Evolutionary conservation across 2,329 filamentous ascomycete species (phyloP).

Genomic region (Thelonectria rubi): DNA sequence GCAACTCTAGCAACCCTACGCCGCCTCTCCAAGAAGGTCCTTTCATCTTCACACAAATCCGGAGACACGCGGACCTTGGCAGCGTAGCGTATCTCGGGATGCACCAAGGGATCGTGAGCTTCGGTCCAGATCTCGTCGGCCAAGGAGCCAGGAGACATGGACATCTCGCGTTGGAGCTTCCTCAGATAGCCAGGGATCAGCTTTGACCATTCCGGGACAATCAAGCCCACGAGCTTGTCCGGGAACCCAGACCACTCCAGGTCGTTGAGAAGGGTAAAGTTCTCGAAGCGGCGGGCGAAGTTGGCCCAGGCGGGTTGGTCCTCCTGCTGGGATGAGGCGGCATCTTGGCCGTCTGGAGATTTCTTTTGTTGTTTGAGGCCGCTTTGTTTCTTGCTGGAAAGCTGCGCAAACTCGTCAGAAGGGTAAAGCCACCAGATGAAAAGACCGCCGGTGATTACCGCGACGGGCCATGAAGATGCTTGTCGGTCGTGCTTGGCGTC

Average conservation of each 20-base stretch:
- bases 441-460: constrained; percentile 48
- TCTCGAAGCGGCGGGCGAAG: constrained; percentile 59
- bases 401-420: constrained; percentile 52
- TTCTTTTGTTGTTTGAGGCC: constrained; percentile 20
- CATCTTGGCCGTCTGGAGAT: constrained; percentile 28
- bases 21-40: constrained; percentile 75
- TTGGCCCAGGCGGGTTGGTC: constrained; percentile 57
- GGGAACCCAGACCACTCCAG: constrained; percentile 64
- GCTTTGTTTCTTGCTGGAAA: constrained; percentile 39
- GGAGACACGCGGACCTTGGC: constrained; percentile 84
- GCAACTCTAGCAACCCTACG: constrained; percentile 74
- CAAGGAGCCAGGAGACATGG: constrained; percentile 85
- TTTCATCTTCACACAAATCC: constrained; percentile 85
- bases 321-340: constrained; percentile 30
- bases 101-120: constrained; percentile 81
- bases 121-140: constrained; percentile 95
- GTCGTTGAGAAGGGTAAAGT: constrained; percentile 63
- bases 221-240: constrained; percentile 71
- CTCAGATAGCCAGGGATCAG: constrained; percentile 77
- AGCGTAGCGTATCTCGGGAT: constrained; percentile 87
- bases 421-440: constrained; percentile 57
- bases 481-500: constrained; percentile 36
- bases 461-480: constrained; percentile 43
- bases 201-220: constrained; percentile 86
- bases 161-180: constrained; percentile 88